Conservation (phyloP, 2,329 filamentous ascomycete genomes). For the Colletotrichum limetticola region DNA sequence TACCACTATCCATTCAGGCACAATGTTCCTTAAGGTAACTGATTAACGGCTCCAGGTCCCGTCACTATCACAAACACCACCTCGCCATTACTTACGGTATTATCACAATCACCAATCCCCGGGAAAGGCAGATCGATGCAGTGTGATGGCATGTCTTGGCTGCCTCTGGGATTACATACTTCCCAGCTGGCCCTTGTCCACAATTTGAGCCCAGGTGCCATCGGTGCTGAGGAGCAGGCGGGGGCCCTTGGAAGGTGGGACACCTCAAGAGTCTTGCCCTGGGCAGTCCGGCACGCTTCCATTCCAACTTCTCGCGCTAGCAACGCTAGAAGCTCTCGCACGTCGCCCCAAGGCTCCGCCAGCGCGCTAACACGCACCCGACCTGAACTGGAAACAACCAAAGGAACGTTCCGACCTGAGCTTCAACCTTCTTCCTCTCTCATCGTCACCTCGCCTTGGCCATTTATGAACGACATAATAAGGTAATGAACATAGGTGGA, state of each 20-base stretch:
- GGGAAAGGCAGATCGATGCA: constrained; percentile 7
- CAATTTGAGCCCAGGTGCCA: background rate
- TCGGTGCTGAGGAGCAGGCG: background rate
- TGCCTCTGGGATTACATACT: background rate
- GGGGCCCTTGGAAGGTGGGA: background rate
- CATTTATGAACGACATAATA: too few relatives aligned
- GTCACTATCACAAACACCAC: background rate
- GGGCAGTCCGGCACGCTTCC: background rate
- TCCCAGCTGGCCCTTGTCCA: background rate
- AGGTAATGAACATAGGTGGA: too few relatives aligned
- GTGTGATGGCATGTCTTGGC: background rate
- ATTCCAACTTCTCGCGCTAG: background rate
- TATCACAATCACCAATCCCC: background rate
- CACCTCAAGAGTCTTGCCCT: background rate
- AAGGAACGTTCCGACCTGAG: constrained; percentile 12
- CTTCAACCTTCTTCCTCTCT: background rate
- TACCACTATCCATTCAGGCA: background rate
- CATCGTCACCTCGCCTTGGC: background rate
- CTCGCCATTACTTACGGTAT: background rate
- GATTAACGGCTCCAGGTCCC: background rate
- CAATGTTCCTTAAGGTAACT: too few relatives aligned
- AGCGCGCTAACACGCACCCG: constrained; percentile 6
- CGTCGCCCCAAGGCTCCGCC: background rate
- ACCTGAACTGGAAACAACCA: constrained; percentile 32
- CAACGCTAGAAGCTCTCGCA: constrained; percentile 12